Evolutionary conservation across 768 basidiomycete species (phyloP).

Genomic region (Termitomyces sp.): DNA sequence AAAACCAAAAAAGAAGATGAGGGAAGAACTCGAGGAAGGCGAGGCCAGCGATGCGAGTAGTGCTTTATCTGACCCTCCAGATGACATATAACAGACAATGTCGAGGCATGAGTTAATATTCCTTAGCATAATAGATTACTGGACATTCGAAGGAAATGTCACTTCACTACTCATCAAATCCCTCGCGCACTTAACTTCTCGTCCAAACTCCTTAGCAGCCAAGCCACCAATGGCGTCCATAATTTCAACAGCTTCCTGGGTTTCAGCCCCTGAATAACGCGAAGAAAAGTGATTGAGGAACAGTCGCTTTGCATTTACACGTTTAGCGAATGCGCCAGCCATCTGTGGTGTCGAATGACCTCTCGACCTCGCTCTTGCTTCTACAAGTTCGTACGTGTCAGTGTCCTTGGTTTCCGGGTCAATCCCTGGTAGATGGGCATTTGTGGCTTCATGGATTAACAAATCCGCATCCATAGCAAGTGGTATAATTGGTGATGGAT

Average conservation of each 20-base stretch:
- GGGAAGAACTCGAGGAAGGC: slow-evolving; percentile 81
- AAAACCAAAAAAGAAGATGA: slow-evolving; percentile 47
- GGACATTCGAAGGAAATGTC: slow-evolving; percentile 21
- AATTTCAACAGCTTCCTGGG: slow-evolving; percentile 39
- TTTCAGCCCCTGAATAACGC: slow-evolving; percentile 66
- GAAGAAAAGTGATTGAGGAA: slow-evolving; percentile 85
- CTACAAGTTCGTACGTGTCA: slow-evolving; percentile 59
- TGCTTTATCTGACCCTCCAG: slow-evolving; percentile 71
- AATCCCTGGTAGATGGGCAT: slow-evolving; percentile 69
- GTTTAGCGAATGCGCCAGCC: slow-evolving; percentile 76
- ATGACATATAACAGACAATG: slow-evolving; percentile 29
- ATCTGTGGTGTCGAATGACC: slow-evolving; percentile 93
- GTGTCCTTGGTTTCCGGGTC: slow-evolving; percentile 51
- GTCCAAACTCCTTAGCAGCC: slow-evolving; percentile 47
- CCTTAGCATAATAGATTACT: slow-evolving; percentile 12
- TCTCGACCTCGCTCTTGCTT: slow-evolving; percentile 59
- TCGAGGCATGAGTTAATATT: slow-evolving; percentile 6
- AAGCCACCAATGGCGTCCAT: slow-evolving; percentile 61
- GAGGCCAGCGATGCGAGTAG: slow-evolving; percentile 82
- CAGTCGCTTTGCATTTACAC: slow-evolving; percentile 53
- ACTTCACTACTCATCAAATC: slow-evolving; percentile 73
- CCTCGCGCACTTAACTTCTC: slow-evolving; percentile 62
- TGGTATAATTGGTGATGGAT: slow-evolving; percentile 61
- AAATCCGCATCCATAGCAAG: slow-evolving; percentile 65
- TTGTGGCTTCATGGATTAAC: slow-evolving; percentile 86